phyloP scores from a whole-genome alignment of 352 stramenopile species.

The Pythium aphanidermatum region DNA sequence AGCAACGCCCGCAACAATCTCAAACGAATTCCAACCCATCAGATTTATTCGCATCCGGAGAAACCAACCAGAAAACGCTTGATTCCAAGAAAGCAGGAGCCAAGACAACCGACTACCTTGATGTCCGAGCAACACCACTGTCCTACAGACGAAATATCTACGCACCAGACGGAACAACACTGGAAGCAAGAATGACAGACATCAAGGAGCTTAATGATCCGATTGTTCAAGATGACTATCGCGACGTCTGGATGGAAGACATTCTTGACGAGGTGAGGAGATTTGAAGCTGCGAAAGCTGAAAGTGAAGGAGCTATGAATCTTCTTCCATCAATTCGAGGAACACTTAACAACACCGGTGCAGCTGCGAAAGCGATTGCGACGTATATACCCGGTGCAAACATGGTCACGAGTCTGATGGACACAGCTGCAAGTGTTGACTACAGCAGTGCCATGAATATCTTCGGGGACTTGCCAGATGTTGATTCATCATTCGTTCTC shows the following conservation, averaged over 20 bases:
- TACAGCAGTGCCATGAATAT: conserved; percentile 33
- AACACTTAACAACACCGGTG: conserved; percentile 42
- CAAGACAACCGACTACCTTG: conserved; percentile 62
- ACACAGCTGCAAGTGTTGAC: conserved; percentile 52
- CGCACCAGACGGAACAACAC: conserved; percentile 56
- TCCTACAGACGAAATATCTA: conserved; percentile 71
- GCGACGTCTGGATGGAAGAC: conserved; percentile 52
- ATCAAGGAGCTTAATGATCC: conserved; percentile 46
- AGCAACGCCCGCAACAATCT: conserved; percentile 44
- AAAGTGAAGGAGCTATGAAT: conserved; percentile 28
- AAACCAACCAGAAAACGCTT: conserved; percentile 9
- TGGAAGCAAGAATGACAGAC: conserved; percentile 60
- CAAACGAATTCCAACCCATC: neutral
- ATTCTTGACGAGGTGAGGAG: conserved; percentile 51
- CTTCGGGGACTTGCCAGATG: conserved; percentile 55
- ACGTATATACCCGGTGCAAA: conserved; percentile 60
- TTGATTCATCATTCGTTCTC: conserved; percentile 47
- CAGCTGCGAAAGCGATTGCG: conserved; percentile 67
- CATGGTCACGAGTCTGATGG: conserved; percentile 74
- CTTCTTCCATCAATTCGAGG: conserved; percentile 51
- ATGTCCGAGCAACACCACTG: conserved; percentile 45
- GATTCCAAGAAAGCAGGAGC: conserved; percentile 9
- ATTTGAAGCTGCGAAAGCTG: conserved; percentile 43
- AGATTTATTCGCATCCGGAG: conserved; percentile 9
- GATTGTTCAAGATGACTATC: conserved; percentile 50